These are phyloP conservation scores for Eucalyptus decipiens DNA, from an alignment of 345 rosid species.

Conservation along the genomic window DNA sequence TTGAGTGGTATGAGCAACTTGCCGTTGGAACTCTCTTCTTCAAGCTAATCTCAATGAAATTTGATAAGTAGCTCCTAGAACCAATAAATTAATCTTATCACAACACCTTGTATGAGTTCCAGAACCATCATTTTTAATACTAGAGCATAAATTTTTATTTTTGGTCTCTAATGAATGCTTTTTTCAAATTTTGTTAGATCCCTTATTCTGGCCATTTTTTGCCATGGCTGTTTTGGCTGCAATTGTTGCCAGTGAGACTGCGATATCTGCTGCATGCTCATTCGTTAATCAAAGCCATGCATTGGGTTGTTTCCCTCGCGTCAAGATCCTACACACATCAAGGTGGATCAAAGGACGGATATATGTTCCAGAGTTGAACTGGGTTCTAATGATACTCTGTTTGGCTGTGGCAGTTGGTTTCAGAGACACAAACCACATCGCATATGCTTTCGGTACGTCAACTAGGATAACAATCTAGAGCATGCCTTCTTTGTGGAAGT, in stretches of 20 bases:
- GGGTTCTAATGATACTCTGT: constrained; percentile 87
- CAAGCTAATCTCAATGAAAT: not conserved
- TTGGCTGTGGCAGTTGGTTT: constrained; percentile 54
- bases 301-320: constrained; percentile 87
- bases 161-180: not conserved
- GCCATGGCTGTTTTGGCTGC: constrained; percentile 71
- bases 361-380: constrained; percentile 92
- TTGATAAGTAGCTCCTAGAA: not conserved
- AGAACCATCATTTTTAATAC: not conserved
- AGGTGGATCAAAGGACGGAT: constrained; percentile 78
- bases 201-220: constrained; percentile 67
- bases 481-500: not conserved
- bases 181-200: constrained; percentile 28
- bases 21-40: not conserved
- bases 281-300: constrained; percentile 76
- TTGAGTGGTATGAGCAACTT: not conserved
- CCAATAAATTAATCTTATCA: not conserved
- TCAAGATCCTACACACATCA: constrained; percentile 82
- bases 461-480: not conserved
- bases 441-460: constrained; percentile 75
- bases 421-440: constrained; percentile 47
- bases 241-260: constrained; percentile 80
- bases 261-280: constrained; percentile 67
- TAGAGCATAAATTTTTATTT: not conserved
- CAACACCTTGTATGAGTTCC: not conserved